These are phyloP conservation scores for Copromyces sp. DNA, from an alignment of 495 filamentous ascomycete species.

Conservation along the genomic window DNA sequence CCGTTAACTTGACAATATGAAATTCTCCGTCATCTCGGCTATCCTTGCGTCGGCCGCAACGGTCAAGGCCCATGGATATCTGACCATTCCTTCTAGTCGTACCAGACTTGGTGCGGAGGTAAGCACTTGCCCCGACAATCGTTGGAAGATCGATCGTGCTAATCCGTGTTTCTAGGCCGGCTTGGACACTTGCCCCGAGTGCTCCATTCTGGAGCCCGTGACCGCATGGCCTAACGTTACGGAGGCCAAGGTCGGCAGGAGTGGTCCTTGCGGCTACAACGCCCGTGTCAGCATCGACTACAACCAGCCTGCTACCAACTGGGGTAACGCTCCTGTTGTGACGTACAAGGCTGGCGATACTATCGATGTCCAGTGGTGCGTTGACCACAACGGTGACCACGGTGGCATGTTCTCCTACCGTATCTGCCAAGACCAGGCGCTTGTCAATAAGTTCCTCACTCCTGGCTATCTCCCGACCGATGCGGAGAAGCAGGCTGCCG, in stretches of 20 bases:
- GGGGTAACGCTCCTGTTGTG: constrained; percentile 35
- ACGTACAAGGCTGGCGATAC: constrained; percentile 37
- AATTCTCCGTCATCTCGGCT: constrained; percentile 4
- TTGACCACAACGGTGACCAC: constrained; percentile 50
- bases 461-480: constrained; percentile 41
- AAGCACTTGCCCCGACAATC: not conserved
- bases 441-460: constrained; percentile 43
- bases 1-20: constrained; percentile 6
- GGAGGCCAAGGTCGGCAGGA: constrained; percentile 36
- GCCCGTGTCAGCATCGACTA: constrained; percentile 46
- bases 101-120: constrained; percentile 40
- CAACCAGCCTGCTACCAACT: constrained; percentile 36
- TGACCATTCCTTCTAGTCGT: constrained; percentile 37
- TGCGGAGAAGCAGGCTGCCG: constrained; percentile 44
- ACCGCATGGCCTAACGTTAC: constrained; percentile 41
- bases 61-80: constrained; percentile 38
- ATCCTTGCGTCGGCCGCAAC: constrained; percentile 6
- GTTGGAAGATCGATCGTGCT: not conserved
- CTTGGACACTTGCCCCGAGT: constrained; percentile 45
- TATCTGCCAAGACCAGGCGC: constrained; percentile 41
- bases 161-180: constrained; percentile 27
- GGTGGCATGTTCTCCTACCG: constrained; percentile 51
- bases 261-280: constrained; percentile 48
- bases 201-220: constrained; percentile 47
- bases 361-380: constrained; percentile 46